Percentiles rank a stretch among this genome's conserved stretches.
Evolutionary conservation across 192 early-diverging fungal genomes (phyloP).

Genomic region (Haplosporangium gracile): DNA sequence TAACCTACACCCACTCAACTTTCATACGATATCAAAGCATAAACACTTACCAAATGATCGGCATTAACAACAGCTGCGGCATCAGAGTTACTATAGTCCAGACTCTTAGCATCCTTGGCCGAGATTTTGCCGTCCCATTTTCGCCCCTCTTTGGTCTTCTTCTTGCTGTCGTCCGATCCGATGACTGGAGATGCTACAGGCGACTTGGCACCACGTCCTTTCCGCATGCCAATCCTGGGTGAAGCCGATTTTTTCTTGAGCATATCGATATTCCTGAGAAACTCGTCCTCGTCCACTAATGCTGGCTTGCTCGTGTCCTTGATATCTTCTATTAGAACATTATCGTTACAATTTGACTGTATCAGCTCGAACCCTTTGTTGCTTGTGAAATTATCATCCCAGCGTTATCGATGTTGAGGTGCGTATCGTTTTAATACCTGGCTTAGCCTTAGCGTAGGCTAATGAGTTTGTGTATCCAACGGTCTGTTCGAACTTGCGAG

Average conservation of each 20-base stretch:
- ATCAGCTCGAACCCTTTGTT: neutral
- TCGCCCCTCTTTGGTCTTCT: conserved; percentile 66
- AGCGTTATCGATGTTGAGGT: neutral
- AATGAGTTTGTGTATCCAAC: conserved; percentile 69
- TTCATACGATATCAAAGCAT: neutral
- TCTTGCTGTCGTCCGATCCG: conserved; percentile 31
- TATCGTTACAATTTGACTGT: neutral
- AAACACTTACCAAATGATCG: conserved; percentile 39
- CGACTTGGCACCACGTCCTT: conserved; percentile 34
- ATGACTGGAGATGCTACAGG: conserved; percentile 40
- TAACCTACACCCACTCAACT: neutral
- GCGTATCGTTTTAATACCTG: conserved; percentile 11
- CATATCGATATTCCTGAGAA: conserved; percentile 62
- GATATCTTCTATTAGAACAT: conserved; percentile 17
- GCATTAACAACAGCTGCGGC: conserved; percentile 26
- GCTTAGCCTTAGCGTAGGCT: conserved; percentile 48
- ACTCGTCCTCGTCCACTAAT: conserved; percentile 61
- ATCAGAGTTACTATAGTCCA: conserved; percentile 64
- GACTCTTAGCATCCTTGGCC: conserved; percentile 65
- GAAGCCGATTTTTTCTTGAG: conserved; percentile 55
- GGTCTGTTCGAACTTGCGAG: conserved; percentile 86
- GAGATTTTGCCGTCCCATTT: conserved; percentile 82
- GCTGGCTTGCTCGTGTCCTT: conserved; percentile 24
- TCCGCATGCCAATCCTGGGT: conserved; percentile 49
- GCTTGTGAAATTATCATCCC: neutral